Evolutionary conservation across 2,329 filamentous ascomycete genomes (phyloP), one percentile per base, ranked within the genome.

Genomic region (Trichoderma sp.): DNA sequence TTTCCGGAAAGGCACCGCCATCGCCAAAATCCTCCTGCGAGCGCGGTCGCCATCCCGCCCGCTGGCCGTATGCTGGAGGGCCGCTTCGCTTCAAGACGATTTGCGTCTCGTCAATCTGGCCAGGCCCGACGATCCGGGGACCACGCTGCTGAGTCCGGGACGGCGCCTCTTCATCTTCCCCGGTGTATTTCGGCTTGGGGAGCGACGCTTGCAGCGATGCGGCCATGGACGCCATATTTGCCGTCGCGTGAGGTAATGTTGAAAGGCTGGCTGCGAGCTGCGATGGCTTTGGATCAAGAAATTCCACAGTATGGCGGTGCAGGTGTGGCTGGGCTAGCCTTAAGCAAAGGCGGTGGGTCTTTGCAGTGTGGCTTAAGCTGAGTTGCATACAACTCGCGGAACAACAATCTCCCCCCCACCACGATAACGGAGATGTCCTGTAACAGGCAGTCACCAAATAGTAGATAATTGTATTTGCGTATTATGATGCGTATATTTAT

Each of bases 1-100:
- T 90, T 81, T 98, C 95, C 46, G 96, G 96, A 77, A 97, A 99
- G 64, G 95, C 94, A 75, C 96, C 96, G 72, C 96, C 96, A 84
- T 98, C 94, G 75, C 93, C 94, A 81, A 94, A 99, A 80, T 99
- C 96, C 77, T 97, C 94, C 72, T 91, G 88, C 51, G 86, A 86
- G 76, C 95, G 90, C 37, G 96, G 96, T 73, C 96, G 89, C 96
- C 96, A 99, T 87, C 92, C 92, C 78, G 88, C 81, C 76, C 96
- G 91, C 78, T 94, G 90, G 60, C 93, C 93, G 75, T 98, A 99
- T 1, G 93, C 85, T 11, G 96, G 96, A 69, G 94, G 94, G 21
- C 94, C 94, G 68, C 88, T 86, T 82, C 90, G 91, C 87, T 91
- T 92, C 70, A 97, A 80, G 21, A 96, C 91, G 73, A 98, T 85